Evolutionary conservation across 176 grass and related monocot species (phyloP), one percentile per base, ranked within the genome.

Genomic region (Aegilops bicornis): DNA sequence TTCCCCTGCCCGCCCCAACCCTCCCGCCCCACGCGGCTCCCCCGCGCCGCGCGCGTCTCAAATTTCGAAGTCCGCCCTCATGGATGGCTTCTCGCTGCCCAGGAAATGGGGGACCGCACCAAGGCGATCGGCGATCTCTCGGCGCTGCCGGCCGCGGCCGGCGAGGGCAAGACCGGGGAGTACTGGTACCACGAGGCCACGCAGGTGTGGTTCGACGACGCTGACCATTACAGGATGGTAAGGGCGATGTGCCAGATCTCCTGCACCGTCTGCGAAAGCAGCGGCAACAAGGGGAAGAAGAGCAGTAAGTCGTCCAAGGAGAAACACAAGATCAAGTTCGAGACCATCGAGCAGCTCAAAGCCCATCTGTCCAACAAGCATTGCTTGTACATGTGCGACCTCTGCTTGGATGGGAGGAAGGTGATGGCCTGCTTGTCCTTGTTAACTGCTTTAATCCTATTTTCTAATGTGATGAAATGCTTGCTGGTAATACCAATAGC

Each of bases 361-460:
- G 90, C 69, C 0, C 93, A 95, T 90, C 76, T 95, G 30, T 90
- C 82, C 60, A 37, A 87, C 82, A 88, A 92, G 58, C 93, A 95
- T 88, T 75, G 74, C 17, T 79, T 95, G 86, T 78, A 88, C 60
- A 95, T 92, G 90, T 95, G 93, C 32, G 88, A 85, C 69, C 90
- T 95, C 68, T 95, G 93, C 84, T 76, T 95, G 48, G 90, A 95
- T 81, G 93, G 90, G 69, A 88, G 93, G 77, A 95, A 95, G 93
- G 93, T 95, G n/a, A 87, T 69, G 66, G 22, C 45, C 58, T 82
- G 33, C 10, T 63, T 84, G 32, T 14, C 22, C 23, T 25, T 83
- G 35, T 72, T 62, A 43, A 22, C n/a, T 83, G 47, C 5, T 54
- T 75, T 64, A 61, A 32, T 42, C 10, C 0, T 48, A 61, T 64